phyloP scores from a whole-genome alignment of 2,329 filamentous ascomycete species.

The Proliferodiscus dingleyae region DNA sequence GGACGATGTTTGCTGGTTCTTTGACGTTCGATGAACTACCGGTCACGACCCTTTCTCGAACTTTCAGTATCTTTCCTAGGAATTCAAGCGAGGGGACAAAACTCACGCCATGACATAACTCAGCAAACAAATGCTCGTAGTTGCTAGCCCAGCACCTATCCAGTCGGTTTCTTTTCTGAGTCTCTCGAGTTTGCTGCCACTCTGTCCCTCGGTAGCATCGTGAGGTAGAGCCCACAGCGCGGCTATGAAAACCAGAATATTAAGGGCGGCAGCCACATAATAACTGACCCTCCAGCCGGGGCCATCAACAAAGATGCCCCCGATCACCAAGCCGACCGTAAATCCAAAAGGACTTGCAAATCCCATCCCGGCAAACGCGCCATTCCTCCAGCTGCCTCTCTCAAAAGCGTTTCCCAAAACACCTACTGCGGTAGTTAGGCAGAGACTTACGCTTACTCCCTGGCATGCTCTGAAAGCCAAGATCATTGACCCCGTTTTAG shows the following conservation, averaged over 20 bases:
- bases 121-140: not conserved
- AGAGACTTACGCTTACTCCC: not conserved
- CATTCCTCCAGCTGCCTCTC: not conserved
- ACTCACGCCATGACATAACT: not conserved
- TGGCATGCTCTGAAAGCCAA: not conserved
- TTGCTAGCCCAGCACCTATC: not conserved
- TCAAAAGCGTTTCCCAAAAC: not conserved
- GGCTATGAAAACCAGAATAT: not conserved
- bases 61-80: not conserved
- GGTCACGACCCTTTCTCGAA: not conserved
- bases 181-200: not conserved
- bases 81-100: not conserved
- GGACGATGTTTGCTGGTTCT: constrained; percentile 22
- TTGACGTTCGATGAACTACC: constrained; percentile 5
- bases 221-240: not conserved
- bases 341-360: not conserved
- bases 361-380: not conserved
- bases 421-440: not conserved
- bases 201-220: not conserved
- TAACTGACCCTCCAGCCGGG: not conserved
- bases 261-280: not conserved
- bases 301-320: not conserved
- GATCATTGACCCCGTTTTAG: not conserved
- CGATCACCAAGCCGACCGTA: not conserved
- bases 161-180: not conserved